Evolutionary conservation across 495 filamentous ascomycete species (phyloP), one percentile per base, ranked within the genome.

Genomic region (Thozetella sp.): DNA sequence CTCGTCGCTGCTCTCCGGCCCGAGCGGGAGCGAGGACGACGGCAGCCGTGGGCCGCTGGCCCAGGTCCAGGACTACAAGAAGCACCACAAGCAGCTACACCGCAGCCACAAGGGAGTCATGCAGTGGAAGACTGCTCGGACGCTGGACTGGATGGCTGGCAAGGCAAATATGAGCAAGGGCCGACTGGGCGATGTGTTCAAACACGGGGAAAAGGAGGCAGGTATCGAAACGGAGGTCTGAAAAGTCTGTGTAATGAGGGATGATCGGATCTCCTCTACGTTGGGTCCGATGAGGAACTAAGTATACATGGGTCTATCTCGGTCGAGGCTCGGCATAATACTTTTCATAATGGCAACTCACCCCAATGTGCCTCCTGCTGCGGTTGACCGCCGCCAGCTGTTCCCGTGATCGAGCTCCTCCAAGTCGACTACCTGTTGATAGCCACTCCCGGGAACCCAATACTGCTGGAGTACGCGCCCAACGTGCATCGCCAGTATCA

Each of bases 101-200:
- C 71, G 88, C 51, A 86, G 84, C 65, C 86, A 90, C 62, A 70
- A 85, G 23, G 88, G 87, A 1, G 60, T 89, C 55, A 89, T 89
- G 87, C 88, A 90, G 68, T 90, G 87, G 85, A 85, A 83, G 67
- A 83, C 85, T 22, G 84, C 83, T 55, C 64, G 87, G 63, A 81
- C 84, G 63, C 71, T 81, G 57, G 81, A 83, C 62, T 88, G 88
- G 63, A 77, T 86, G 23, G 82, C 81, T 50, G 83, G 84, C 48
- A 80, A 89, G 67, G 69, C 80, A 2, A 82, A 77, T 57, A 69
- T 84, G 56, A 78, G 81, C 0, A 77, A 83, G 55, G 76, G 77
- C 53, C 86, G 79, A 61, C 60, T 90, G 46, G 79, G 72, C 54
- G 74, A 68, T 3, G 76, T 82, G 64, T 71, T 86, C 22, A 76